Percentiles rank a stretch among this genome's conserved stretches.
These are phyloP conservation scores for Arthrobotrys megalospora DNA, from an alignment of 2,329 filamentous ascomycete species.

Conservation along the genomic window DNA sequence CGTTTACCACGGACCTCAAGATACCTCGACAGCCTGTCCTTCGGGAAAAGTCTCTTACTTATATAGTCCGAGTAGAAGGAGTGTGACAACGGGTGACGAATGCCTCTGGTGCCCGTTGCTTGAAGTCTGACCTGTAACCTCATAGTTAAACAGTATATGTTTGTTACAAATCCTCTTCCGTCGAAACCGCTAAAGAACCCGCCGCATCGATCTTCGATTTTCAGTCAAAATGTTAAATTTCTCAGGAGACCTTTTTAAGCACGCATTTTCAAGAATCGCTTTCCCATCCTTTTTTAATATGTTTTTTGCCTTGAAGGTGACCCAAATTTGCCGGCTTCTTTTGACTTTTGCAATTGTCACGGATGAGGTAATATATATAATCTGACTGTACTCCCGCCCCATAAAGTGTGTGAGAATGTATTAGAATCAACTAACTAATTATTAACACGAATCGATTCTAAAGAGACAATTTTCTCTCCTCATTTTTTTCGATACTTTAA, in stretches of 20 bases:
- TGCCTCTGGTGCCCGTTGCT: background rate
- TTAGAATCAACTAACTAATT: background rate
- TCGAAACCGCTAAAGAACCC: background rate
- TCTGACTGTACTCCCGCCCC: background rate
- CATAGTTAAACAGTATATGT: slow-evolving; percentile 18
- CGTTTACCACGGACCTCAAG: background rate
- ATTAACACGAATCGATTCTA: background rate
- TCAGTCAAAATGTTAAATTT: background rate
- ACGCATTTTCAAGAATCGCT: background rate
- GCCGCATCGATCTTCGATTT: background rate
- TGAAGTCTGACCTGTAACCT: background rate
- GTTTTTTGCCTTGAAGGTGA: slow-evolving; percentile 1
- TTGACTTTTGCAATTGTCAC: slow-evolving; percentile 10
- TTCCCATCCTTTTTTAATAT: background rate
- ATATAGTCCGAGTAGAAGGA: background rate
- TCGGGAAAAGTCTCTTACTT: background rate
- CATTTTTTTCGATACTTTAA: background rate
- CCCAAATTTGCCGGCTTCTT: slow-evolving; percentile 4
- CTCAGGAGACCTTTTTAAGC: background rate
- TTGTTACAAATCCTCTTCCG: background rate
- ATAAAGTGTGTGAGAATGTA: too few species aligned
- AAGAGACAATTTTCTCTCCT: background rate
- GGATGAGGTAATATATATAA: slow-evolving; percentile 27
- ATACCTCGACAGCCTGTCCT: background rate
- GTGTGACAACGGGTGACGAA: background rate